phyloP scores from a whole-genome alignment of 768 basidiomycete genomes.

The Hygrophorus pudorinus region DNA sequence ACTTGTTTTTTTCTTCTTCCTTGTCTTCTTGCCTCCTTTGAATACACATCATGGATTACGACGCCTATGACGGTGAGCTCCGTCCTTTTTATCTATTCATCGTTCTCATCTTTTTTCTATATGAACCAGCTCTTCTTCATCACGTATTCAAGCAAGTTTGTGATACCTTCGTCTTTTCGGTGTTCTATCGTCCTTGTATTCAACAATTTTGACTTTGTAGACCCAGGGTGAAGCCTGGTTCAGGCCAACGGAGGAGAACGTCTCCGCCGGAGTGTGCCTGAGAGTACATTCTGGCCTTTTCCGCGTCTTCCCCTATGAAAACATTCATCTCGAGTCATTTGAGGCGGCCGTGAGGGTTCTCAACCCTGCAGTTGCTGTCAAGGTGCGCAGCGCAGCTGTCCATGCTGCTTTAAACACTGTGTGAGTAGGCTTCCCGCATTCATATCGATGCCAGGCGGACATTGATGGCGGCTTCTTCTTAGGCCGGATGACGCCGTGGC shows the following conservation, averaged over 20 bases:
- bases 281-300: constrained; percentile 60
- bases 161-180: background rate
- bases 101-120: background rate
- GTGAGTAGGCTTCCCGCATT: constrained; percentile 30
- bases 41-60: constrained; percentile 55
- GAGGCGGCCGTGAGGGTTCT: constrained; percentile 66
- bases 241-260: constrained; percentile 75
- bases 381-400: constrained; percentile 68
- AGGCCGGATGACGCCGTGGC: constrained; percentile 51
- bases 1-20: constrained; percentile 2
- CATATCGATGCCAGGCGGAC: background rate
- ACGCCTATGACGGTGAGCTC: constrained; percentile 49
- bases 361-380: constrained; percentile 81
- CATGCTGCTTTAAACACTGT: constrained; percentile 67
- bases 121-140: background rate
- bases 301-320: constrained; percentile 81
- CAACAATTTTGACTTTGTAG: constrained; percentile 22
- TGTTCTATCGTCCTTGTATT: background rate
- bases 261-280: constrained; percentile 71
- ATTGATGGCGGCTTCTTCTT: constrained; percentile 7
- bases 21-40: constrained; percentile 21
- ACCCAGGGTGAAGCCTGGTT: constrained; percentile 82
- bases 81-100: background rate
- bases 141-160: background rate
- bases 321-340: constrained; percentile 69